Percentiles rank a stretch among this genome's conserved stretches.
Evolutionary conservation across 306 rosid species (phyloP).

Genomic region (Gastrolobium bilobum): DNA sequence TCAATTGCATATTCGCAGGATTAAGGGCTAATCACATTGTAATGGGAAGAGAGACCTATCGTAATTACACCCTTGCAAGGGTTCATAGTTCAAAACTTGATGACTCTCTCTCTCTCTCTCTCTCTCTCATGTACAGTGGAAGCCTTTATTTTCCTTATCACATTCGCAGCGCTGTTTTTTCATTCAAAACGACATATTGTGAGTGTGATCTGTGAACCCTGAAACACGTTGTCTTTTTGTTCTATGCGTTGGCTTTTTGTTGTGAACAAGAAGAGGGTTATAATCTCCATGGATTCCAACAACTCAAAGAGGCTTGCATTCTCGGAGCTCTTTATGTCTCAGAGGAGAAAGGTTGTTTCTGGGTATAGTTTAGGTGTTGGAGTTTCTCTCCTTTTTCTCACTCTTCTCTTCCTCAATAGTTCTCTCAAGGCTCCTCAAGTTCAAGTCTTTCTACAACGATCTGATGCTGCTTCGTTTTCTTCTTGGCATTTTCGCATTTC

Average conservation of each 20-base stretch:
- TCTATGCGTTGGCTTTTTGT: neutral
- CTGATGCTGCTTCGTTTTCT: constrained; percentile 47
- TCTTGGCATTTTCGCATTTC: constrained; percentile 58
- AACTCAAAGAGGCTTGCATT: constrained; percentile 54
- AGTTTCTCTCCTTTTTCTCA: constrained; percentile 62
- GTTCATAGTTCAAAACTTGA: neutral
- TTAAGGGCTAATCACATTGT: constrained; percentile 12
- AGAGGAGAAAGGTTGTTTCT: constrained; percentile 70
- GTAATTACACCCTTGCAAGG: neutral
- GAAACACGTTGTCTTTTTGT: neutral
- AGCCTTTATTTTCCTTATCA: neutral
- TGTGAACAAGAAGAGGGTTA: too few relatives aligned
- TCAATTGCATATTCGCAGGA: neutral
- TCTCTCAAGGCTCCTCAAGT: constrained; percentile 51
- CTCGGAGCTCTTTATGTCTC: constrained; percentile 59
- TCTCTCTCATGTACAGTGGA: neutral
- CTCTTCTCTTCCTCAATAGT: constrained; percentile 53
- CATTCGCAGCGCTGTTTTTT: neutral
- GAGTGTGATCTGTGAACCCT: constrained; percentile 1
- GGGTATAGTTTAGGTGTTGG: constrained; percentile 76
- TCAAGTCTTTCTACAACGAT: constrained; percentile 57
- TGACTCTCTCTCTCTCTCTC: neutral
- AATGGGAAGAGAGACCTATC: neutral
- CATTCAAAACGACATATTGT: constrained; percentile 7
- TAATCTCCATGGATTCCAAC: constrained; percentile 57